Percentiles rank a stretch among this genome's conserved stretches.
phyloP scores from a whole-genome alignment of 257 asterid species.

The Asclepias syriaca region DNA sequence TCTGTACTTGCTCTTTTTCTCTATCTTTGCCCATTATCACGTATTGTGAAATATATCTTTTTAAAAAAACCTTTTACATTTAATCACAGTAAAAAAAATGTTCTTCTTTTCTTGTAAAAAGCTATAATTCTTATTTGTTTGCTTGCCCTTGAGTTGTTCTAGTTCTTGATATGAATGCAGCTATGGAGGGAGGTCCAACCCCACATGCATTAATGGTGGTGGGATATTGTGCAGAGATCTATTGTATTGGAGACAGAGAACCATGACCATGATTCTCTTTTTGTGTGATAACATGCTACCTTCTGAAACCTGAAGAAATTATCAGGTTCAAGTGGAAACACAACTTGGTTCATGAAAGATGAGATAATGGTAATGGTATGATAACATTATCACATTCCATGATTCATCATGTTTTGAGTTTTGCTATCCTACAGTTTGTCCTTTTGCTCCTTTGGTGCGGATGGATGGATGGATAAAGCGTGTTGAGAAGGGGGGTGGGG shows the following conservation, averaged over 20 bases:
- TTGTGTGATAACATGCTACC: not conserved
- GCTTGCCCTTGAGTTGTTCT: not conserved
- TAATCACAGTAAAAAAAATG: no score
- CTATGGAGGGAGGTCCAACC: not conserved
- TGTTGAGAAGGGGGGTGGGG: no score
- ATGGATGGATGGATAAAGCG: slow-evolving; percentile 1
- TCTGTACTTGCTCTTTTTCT: not conserved
- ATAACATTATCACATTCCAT: not conserved
- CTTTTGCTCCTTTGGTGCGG: not conserved
- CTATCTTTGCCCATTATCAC: not conserved
- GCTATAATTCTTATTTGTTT: not conserved
- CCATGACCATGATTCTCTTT: not conserved
- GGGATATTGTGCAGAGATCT: not conserved
- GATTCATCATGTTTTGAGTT: not conserved
- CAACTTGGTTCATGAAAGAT: not conserved
- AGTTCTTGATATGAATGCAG: not conserved
- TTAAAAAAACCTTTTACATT: no score
- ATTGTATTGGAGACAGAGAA: slow-evolving; percentile 15
- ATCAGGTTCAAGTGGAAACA: slow-evolving; percentile 12
- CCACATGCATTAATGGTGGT: not conserved
- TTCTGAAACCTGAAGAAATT: not conserved
- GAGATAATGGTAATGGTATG: not conserved
- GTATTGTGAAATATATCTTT: slow-evolving; percentile 8
- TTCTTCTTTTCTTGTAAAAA: no score
- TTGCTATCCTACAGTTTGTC: not conserved